Percentiles rank a stretch among this genome's conserved stretches.
Conservation (phyloP, 345 rosid species). For the Ceriops zippeliana region DNA sequence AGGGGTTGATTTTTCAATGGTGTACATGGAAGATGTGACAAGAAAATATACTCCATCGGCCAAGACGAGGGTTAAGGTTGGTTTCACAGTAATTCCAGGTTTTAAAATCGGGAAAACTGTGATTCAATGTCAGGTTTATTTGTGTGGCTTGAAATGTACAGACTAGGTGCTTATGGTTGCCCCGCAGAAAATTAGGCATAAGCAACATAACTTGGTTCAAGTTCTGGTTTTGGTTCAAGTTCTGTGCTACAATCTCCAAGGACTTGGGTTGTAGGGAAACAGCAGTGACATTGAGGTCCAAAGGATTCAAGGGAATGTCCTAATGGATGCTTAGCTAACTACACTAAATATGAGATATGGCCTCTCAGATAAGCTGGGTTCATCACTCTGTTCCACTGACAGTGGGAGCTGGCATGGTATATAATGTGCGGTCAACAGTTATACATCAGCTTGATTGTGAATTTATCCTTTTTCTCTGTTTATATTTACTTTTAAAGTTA, state of each 20-base stretch:
- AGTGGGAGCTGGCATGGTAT: constrained; percentile 7
- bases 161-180: constrained; percentile 23
- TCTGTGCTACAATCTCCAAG: constrained; percentile 8
- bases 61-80: constrained; percentile 56
- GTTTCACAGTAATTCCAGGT: constrained; percentile 90
- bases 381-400: constrained; percentile 2
- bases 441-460: constrained; percentile 15
- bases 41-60: constrained; percentile 31
- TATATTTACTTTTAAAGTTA: constrained; percentile 4
- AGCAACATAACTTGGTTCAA: neutral
- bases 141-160: constrained; percentile 46
- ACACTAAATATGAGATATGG: constrained; percentile 8
- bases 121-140: constrained; percentile 76
- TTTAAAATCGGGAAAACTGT: constrained; percentile 70
- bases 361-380: constrained; percentile 11
- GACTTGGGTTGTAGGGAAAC: constrained; percentile 6
- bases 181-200: constrained; percentile 7
- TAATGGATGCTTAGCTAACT: constrained; percentile 9
- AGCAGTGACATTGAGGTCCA: neutral
- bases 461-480: neutral
- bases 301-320: constrained; percentile 17
- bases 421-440: constrained; percentile 11
- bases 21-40: constrained; percentile 80
- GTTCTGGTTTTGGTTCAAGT: constrained; percentile 6
- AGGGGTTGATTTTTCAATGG: constrained; percentile 68